Evolutionary conservation across 1,284 basidiomycete species (phyloP).

Genomic region (Crepidotus sp.): DNA sequence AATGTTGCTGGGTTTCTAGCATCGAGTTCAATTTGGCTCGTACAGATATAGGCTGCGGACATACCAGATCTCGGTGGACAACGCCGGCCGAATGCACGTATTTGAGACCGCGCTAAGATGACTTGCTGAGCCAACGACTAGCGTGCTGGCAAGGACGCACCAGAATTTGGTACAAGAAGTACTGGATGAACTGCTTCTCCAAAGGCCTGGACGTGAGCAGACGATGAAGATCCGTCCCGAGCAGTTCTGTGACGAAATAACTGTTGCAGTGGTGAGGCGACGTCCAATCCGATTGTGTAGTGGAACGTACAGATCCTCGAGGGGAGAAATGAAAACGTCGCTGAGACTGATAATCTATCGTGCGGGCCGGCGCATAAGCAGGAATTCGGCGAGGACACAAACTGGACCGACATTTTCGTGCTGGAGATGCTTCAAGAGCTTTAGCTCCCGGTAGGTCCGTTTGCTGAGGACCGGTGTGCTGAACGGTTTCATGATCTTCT

Average conservation of each 20-base stretch:
- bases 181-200: constrained; percentile 99
- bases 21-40: constrained; percentile 10
- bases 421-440: constrained; percentile 96
- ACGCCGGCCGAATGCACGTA: constrained; percentile 99
- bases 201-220: constrained; percentile 92
- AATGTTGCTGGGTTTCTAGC: constrained; percentile 96
- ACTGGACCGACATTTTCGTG: constrained; percentile 81
- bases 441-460: constrained; percentile 96
- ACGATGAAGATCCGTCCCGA: constrained; percentile 96
- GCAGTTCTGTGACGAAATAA: constrained; percentile 99
- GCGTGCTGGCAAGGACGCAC: constrained; percentile 35
- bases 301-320: constrained; percentile 82
- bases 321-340: constrained; percentile 98
- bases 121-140: constrained; percentile 6
- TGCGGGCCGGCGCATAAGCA: constrained; percentile 8
- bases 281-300: constrained; percentile 11
- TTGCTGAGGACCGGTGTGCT: constrained; percentile 97
- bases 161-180: constrained; percentile 98
- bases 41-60: constrained; percentile 22
- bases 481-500: constrained; percentile 99
- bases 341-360: constrained; percentile 92
- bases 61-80: constrained; percentile 90
- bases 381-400: constrained; percentile 2
- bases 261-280: constrained; percentile 30
- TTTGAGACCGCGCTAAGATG: constrained; percentile 83